Evolutionary conservation across 345 rosid species (phyloP).

Genomic region (Citrus cavaleriei): DNA sequence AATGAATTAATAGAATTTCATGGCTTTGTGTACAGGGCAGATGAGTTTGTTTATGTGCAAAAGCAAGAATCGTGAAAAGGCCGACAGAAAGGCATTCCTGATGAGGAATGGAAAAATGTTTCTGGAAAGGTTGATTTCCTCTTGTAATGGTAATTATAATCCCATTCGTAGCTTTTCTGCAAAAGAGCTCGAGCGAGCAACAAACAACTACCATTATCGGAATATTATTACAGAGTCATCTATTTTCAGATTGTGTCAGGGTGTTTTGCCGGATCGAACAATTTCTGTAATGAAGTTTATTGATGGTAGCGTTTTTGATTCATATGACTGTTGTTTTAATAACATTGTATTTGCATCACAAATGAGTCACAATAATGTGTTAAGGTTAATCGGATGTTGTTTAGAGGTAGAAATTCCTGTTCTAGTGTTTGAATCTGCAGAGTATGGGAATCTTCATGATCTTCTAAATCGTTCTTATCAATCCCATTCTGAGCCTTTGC

Average conservation of each 20-base stretch:
- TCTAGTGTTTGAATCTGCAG: constrained; percentile 9
- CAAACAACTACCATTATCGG: background rate
- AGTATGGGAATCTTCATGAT: background rate
- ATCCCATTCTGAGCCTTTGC: background rate
- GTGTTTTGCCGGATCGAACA: constrained; percentile 5
- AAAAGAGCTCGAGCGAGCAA: constrained; percentile 14
- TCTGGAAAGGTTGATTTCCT: constrained; percentile 3
- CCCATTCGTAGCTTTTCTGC: constrained; percentile 15
- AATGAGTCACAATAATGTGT: constrained; percentile 20
- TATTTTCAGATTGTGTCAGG: background rate
- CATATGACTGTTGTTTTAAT: background rate
- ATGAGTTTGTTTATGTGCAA: too few species aligned
- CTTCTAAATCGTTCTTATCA: background rate
- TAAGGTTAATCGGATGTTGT: constrained; percentile 25
- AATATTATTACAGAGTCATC: too few species aligned
- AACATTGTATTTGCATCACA: constrained; percentile 11
- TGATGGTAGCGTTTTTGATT: too few species aligned
- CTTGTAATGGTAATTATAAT: background rate
- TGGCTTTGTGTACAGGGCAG: too few species aligned
- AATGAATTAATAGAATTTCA: too few species aligned
- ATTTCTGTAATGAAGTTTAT: constrained; percentile 8
- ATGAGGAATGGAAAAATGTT: constrained; percentile 11
- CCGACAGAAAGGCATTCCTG: too few species aligned
- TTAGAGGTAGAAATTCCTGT: constrained; percentile 1
- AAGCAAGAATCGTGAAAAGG: too few species aligned